Conservation (phyloP, 306 rosid species). For the Medicago arabica region DNA sequence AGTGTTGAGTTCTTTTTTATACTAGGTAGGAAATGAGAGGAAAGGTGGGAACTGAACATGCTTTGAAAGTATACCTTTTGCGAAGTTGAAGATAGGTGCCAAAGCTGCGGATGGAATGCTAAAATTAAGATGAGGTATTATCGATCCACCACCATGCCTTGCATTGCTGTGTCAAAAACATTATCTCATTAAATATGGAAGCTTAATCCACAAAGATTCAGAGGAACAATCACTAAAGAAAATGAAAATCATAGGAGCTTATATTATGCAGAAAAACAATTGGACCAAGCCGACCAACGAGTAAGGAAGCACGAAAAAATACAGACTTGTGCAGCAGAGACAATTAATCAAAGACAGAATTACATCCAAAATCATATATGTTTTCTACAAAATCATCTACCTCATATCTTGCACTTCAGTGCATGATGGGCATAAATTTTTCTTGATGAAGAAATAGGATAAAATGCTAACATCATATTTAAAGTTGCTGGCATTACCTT, state of each 20-base stretch:
- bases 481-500: conserved; percentile 54
- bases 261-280: conserved; percentile 15
- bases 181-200: conserved; percentile 40
- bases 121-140: conserved; percentile 92
- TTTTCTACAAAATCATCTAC: too few species aligned
- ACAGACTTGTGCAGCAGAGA: background rate
- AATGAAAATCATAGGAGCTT: conserved; percentile 3
- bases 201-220: conserved; percentile 36
- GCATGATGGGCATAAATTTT: too few species aligned
- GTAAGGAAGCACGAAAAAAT: background rate
- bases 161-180: conserved; percentile 78
- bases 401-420: too few species aligned
- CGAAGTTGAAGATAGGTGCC: conserved; percentile 69
- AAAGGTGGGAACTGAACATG: too few species aligned
- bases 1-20: conserved; percentile 6
- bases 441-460: too few species aligned
- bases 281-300: background rate
- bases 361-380: background rate
- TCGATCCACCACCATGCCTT: conserved; percentile 83
- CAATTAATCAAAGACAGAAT: background rate
- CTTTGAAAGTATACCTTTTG: conserved; percentile 59
- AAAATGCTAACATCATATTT: too few species aligned
- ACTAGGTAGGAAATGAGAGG: background rate
- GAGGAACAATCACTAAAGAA: conserved; percentile 17
- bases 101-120: conserved; percentile 88